Evolutionary conservation across 2,329 filamentous ascomycete species (phyloP), one percentile per base, ranked within the genome.

Genomic region (Xylariaceae sp.): DNA sequence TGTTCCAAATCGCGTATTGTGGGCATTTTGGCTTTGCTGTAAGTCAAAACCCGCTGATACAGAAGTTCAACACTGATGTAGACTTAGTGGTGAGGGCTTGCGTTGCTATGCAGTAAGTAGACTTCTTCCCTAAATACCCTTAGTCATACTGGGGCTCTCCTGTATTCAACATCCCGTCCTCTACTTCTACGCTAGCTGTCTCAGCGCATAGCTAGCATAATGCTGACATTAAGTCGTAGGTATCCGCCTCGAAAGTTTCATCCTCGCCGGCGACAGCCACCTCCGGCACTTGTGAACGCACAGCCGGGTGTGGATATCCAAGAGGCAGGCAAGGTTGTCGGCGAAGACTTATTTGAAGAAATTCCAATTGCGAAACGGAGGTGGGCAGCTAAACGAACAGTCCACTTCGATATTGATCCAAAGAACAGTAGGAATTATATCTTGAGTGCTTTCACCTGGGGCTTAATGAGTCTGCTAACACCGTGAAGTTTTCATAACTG

Each of bases 391-490:
- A 63, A 60, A 27, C 26, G 51, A 13, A 26, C 58, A 7, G 58
- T 62, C 8, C 63, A 65, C 47, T 64, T 64, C 47, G 60, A 67
- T 20, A 63, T 67, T 16, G 62, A 64, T 24, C 58, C 58, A 2
- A 47, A 21, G 10, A 67, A 64, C 10, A 57, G 59, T 62, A 39
- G 52, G 62, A n/a, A 24, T 8, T 15, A 10, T 11, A 29, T 9
- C 21, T 23, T 2, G 10, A 15, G 13, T 10, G 23, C 11, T 5
- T n/a, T 10, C 6, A 5, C 15, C 21, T 7, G n/a, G 24, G 5
- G 5, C 26, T 29, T 6, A 8, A 21, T 4, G 26, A 6, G 20
- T 29, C 11, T 10, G 20, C 27, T 50, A 13, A 39, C 30, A 27
- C 13, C 2, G 23, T 21, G 4, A 42, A 65, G 61, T 65, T 35